Percentiles rank a stretch among this genome's conserved stretches.
Evolutionary conservation across 805 yeast genomes (phyloP).

Genomic region (Yueomyces sp.): DNA sequence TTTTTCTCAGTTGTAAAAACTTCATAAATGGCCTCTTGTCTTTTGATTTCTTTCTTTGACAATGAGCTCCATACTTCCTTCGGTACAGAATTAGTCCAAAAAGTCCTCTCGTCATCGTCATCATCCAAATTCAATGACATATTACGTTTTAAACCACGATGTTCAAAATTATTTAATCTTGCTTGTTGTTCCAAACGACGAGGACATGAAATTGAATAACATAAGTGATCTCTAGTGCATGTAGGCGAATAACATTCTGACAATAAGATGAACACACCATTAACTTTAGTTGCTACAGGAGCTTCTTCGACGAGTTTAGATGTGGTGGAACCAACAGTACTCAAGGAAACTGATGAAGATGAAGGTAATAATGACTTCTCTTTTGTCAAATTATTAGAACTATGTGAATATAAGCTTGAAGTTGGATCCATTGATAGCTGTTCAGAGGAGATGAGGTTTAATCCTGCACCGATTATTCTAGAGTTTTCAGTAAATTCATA

Average conservation of each 20-base stretch:
- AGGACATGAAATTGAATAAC: conserved; percentile 95
- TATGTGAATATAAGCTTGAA: neutral
- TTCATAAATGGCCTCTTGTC: conserved; percentile 93
- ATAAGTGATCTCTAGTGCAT: conserved; percentile 73
- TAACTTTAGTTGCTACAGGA: conserved; percentile 24
- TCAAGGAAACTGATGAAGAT: conserved; percentile 4
- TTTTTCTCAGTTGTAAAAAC: conserved; percentile 88
- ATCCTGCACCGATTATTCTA: conserved; percentile 14
- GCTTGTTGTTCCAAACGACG: conserved; percentile 93
- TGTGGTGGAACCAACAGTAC: neutral
- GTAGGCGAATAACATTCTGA: conserved; percentile 97
- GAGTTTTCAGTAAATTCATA: conserved; percentile 57
- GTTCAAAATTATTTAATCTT: conserved; percentile 73
- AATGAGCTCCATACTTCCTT: conserved; percentile 62
- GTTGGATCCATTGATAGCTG: conserved; percentile 6
- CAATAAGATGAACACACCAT: conserved; percentile 85
- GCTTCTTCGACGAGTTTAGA: neutral
- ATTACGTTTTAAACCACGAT: conserved; percentile 70
- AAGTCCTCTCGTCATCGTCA: conserved; percentile 57
- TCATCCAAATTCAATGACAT: conserved; percentile 24
- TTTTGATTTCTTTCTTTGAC: conserved; percentile 73
- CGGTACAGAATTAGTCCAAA: conserved; percentile 91
- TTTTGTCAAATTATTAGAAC: neutral
- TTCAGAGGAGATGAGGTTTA: no score
- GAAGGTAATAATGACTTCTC: conserved; percentile 6